Base-by-base conservation (phyloP, 306 rosid species). In the Cucurbita pepo region DNA sequence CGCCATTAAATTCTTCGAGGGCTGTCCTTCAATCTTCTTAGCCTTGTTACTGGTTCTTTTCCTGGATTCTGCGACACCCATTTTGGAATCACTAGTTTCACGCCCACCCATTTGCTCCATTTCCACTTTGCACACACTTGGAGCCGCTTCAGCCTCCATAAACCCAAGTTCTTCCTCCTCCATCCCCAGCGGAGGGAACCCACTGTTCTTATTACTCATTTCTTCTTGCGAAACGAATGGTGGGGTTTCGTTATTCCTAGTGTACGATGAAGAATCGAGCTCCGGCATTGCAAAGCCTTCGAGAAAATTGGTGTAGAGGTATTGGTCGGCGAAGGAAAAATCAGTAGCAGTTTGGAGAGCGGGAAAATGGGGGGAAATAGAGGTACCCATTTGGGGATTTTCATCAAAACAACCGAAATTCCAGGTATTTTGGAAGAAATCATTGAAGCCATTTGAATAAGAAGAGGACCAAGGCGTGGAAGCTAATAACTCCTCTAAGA, bases 401-500 rank as follows among this genome's bases (percentile, higher is more conserved):
- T 85, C 95, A 75, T 85, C 96, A 74, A 84, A 84, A 54, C 85
- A 75, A 60, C 76, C 88, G 54, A 88, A 88, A 74, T 76, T 84
- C 90, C 90, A 92, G 12, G 80, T 88, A 87, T 71, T 77, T 30
- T 89, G 81, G 69, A 90, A 83, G 19, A 86, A 80, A 55, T 92
- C 98, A 37, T 57, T 86, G 70, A 83, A 80, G 1, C 82, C 88
- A 61, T 85, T 81, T 63, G 92, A 78, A 77, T 76, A 86, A 7
- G 69, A 25, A 2, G 74, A 69, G 21, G 53, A 41, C 64, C 76
- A 55, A 38, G 76, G 51, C 12, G 60, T 72, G 19, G 65, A 43
- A 19, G 60, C 21, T 10, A 90, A 76, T 16, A 93, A 71, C 66
- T 93, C 98, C 78, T 93, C 98, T 73, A 93, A 83, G 80, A 88